Evolutionary conservation across 768 basidiomycete genomes (phyloP).

Genomic region (Suillus paluster): DNA sequence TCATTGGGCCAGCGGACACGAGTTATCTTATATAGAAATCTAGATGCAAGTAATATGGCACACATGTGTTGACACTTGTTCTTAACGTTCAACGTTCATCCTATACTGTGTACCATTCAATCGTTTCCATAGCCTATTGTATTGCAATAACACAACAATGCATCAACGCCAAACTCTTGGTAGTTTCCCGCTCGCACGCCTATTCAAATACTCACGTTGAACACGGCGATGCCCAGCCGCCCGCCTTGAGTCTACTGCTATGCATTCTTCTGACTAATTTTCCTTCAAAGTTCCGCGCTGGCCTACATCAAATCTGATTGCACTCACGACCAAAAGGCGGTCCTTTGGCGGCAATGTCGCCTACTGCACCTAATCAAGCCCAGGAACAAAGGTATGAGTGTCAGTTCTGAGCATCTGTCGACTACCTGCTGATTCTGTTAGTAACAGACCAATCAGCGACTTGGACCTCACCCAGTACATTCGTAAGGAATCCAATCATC

Average conservation of each 20-base stretch:
- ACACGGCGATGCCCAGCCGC: not conserved
- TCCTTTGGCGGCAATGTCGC: not conserved
- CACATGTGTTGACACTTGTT: not conserved
- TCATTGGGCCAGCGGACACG: not conserved
- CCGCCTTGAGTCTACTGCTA: not conserved
- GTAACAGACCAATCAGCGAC: not conserved
- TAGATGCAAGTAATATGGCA: not conserved
- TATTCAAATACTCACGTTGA: not conserved
- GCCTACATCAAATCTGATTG: not conserved
- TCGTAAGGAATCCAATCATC: not conserved
- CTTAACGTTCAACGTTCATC: not conserved
- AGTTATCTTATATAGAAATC: not conserved
- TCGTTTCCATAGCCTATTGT: not conserved
- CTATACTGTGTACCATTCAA: not conserved
- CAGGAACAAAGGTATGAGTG: not conserved
- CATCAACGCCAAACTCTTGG: no score
- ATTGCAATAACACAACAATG: no score
- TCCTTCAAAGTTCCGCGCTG: not conserved
- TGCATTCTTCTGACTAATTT: not conserved
- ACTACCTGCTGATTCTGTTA: not conserved
- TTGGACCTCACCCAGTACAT: conserved; percentile 11
- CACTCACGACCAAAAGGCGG: not conserved
- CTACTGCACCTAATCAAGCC: not conserved
- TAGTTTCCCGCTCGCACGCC: no score
- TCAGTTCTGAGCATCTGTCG: not conserved